Evolutionary conservation across 2,329 filamentous ascomycete genomes (phyloP).

Genomic region (Pyricularia sp.): DNA sequence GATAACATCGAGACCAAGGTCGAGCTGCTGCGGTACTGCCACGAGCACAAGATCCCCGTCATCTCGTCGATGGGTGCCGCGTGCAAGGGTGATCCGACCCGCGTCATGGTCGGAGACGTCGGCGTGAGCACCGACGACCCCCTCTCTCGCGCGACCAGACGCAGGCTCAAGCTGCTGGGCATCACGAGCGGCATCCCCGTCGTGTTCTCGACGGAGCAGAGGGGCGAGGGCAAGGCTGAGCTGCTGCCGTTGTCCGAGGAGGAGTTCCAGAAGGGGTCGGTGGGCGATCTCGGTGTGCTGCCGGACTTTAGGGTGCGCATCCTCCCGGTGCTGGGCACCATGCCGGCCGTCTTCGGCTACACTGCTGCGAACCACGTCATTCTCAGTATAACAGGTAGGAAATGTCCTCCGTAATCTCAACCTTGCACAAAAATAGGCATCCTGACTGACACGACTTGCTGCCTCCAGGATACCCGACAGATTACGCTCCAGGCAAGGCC

Average conservation of each 20-base stretch:
- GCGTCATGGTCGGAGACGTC: constrained; percentile 86
- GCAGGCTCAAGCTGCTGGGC: constrained; percentile 67
- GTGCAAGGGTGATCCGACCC: constrained; percentile 79
- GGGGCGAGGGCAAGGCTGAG: constrained; percentile 82
- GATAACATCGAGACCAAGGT: constrained; percentile 99
- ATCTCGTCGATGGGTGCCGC: constrained; percentile 95
- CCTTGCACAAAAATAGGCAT: too few species aligned
- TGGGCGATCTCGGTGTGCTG: constrained; percentile 79
- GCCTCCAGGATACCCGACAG: constrained; percentile 64
- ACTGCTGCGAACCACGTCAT: constrained; percentile 90
- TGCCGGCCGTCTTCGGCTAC: constrained; percentile 94
- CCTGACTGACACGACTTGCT: not conserved
- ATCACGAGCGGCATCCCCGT: constrained; percentile 80
- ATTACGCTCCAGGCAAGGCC: constrained; percentile 72
- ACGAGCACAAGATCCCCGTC: constrained; percentile 66
- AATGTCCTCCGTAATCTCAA: constrained; percentile 9
- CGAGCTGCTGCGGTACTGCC: constrained; percentile 77
- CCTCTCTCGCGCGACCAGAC: constrained; percentile 74
- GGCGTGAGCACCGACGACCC: constrained; percentile 80
- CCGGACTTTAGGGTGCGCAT: constrained; percentile 94
- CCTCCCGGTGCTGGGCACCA: constrained; percentile 86
- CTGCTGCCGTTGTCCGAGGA: constrained; percentile 80
- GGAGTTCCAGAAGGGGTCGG: constrained; percentile 75
- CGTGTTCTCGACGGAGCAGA: constrained; percentile 86
- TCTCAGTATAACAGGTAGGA: constrained; percentile 52